Evolutionary conservation across 768 basidiomycete species (phyloP), one percentile per base, ranked within the genome.

Genomic region (Chalciporus sphaerocephalus): DNA sequence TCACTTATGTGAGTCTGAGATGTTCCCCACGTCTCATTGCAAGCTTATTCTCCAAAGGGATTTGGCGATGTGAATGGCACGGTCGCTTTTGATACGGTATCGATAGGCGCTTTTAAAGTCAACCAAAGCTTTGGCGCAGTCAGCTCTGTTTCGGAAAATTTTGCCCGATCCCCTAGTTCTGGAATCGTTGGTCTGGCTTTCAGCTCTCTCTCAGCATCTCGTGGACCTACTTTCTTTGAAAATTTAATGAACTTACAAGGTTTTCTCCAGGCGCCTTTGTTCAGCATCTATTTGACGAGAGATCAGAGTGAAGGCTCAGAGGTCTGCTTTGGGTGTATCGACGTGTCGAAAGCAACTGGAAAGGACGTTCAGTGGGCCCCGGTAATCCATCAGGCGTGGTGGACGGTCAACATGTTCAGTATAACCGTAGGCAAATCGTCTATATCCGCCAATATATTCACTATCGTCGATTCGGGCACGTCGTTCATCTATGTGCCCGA

Each of bases 161-260:
- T 85, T 60, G 61, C 65, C 25, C 54, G 56, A 30, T 66, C 69
- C 15, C 81, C 82, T 7, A 79, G 71, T 47, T 72, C 73, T 37
- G 85, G 83, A 10, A 67, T 85, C 10, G 58, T 82, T 6, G 84
- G 83, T 20, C 61, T 86, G 56, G 83, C 78, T 10, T 87, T 86
- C 53, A 65, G 77, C 27, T 65, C 73, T 33, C 81, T 86, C 44
- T 62, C 82, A 10, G 61, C 54, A 37, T 72, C 69, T 0, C 57
- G 54, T 11, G 50, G 70, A 41, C 70, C 74, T 7, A 85, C 84
- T 0, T 77, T 84, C 53, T 81, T 85, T 50, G 85, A 87, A 61
- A 83, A 78, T 51, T 58, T 86, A 30, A 72, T 85, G n/a, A n/a
- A n/a, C 15, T 51, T 57, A 12, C 51, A 62, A 51, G 61, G 64